Conservation (phyloP, 495 filamentous ascomycete genomes). For the Penicillium flavigenum region DNA sequence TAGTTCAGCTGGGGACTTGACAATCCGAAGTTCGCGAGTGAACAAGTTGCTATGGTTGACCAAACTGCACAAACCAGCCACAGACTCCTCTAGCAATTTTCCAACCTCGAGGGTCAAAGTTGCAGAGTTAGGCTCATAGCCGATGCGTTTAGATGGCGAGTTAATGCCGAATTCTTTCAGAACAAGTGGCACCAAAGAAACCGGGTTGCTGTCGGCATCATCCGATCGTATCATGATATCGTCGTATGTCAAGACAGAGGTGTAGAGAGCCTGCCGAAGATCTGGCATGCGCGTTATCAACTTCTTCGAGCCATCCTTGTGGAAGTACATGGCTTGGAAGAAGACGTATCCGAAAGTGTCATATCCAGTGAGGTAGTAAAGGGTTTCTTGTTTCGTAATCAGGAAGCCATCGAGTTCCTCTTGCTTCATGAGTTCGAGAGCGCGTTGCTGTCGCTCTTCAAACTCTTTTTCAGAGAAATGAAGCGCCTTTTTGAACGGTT, state of each 20-base stretch:
- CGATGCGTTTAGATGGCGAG: slow-evolving; percentile 20
- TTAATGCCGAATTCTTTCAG: slow-evolving; percentile 24
- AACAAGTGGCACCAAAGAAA: slow-evolving; percentile 24
- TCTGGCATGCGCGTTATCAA: slow-evolving; percentile 28
- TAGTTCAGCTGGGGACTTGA: slow-evolving; percentile 26
- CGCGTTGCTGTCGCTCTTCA: slow-evolving; percentile 14
- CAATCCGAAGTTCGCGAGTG: slow-evolving; percentile 23
- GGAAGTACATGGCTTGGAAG: slow-evolving; percentile 31
- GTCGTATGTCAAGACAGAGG: slow-evolving; percentile 21
- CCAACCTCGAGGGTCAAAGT: slow-evolving; percentile 22
- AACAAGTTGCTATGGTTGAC: slow-evolving; percentile 25
- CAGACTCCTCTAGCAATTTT: slow-evolving; percentile 20
- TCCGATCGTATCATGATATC: slow-evolving; percentile 28
- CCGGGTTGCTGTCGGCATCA: slow-evolving; percentile 25
- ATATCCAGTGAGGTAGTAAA: slow-evolving; percentile 29
- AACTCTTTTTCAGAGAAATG: slow-evolving; percentile 24
- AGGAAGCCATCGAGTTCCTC: slow-evolving; percentile 29
- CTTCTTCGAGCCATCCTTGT: slow-evolving; percentile 24
- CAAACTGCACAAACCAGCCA: slow-evolving; percentile 19
- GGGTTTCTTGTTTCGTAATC: slow-evolving; percentile 29
- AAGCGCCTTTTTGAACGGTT: slow-evolving; percentile 25
- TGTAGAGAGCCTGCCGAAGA: slow-evolving; percentile 27
- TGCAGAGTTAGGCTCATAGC: slow-evolving; percentile 25
- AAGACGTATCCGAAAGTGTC: slow-evolving; percentile 33
- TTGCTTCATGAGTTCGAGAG: slow-evolving; percentile 22